phyloP scores from a whole-genome alignment of 2,329 filamentous ascomycete genomes.

The Hypoxylon sp. region DNA sequence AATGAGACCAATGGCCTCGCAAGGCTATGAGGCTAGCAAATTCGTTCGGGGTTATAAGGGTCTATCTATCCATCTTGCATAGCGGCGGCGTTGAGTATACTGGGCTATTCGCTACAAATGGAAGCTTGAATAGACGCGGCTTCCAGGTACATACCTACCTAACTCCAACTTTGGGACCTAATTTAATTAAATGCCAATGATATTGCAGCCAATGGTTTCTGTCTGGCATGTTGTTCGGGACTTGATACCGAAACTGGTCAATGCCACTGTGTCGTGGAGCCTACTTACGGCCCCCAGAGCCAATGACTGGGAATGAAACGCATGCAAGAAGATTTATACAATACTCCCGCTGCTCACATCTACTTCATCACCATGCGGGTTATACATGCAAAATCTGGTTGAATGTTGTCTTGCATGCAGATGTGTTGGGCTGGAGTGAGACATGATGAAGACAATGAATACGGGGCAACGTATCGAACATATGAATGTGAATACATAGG shows the following conservation, averaged over 20 bases:
- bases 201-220: conserved; percentile 3
- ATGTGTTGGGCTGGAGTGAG: not conserved
- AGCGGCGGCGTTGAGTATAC: conserved; percentile 58
- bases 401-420: not conserved
- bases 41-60: not conserved
- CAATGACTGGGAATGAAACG: conserved; percentile 2
- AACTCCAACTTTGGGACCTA: conserved; percentile 1
- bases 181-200: conserved; percentile 21
- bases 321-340: not conserved
- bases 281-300: not conserved
- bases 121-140: conserved; percentile 6
- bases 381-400: not conserved
- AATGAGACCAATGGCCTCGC: conserved; percentile 41
- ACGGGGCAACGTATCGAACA: not conserved
- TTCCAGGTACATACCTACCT: conserved; percentile 11
- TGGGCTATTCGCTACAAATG: conserved; percentile 19
- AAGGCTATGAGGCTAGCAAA: conserved; percentile 18
- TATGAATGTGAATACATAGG: conserved; percentile 1
- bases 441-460: not conserved
- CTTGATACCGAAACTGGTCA: conserved; percentile 11
- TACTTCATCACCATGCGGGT: not conserved
- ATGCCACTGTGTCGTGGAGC: not conserved
- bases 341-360: not conserved
- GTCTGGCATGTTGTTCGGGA: conserved; percentile 16
- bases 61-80: conserved; percentile 52